Evolutionary conservation across 176 grass and related monocot genomes (phyloP).

Genomic region (Triticum dicoccoides): DNA sequence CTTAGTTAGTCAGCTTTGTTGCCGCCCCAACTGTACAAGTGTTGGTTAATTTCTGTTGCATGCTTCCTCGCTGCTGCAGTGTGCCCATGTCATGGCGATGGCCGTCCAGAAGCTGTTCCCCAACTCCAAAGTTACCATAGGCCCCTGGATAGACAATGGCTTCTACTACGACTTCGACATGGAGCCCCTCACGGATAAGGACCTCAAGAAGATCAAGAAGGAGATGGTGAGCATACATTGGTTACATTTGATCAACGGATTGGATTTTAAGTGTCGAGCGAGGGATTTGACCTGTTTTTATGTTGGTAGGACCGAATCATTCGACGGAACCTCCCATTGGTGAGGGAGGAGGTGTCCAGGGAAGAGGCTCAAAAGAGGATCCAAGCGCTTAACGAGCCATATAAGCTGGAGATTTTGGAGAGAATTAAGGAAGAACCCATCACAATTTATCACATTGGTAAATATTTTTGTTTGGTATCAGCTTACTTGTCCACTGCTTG

Average conservation of each 20-base stretch:
- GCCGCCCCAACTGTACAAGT: background rate
- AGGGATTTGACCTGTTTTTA: slow-evolving; percentile 47
- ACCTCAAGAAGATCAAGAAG: slow-evolving; percentile 96
- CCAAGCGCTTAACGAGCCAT: slow-evolving; percentile 72
- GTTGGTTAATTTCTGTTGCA: background rate
- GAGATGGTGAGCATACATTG: slow-evolving; percentile 72
- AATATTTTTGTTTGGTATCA: background rate
- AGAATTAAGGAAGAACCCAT: slow-evolving; percentile 91
- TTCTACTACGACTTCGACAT: slow-evolving; percentile 99
- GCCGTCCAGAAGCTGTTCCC: slow-evolving; percentile 97
- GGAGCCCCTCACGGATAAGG: slow-evolving; percentile 84
- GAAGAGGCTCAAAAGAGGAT: slow-evolving; percentile 95
- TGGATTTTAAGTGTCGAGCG: background rate
- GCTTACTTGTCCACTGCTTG: background rate
- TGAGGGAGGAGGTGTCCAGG: slow-evolving; percentile 82
- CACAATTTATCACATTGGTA: slow-evolving; percentile 97
- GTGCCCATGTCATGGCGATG: slow-evolving; percentile 99
- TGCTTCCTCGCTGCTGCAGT: slow-evolving; percentile 37
- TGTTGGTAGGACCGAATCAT: slow-evolving; percentile 86
- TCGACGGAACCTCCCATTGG: slow-evolving; percentile 64
- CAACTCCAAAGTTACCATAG: slow-evolving; percentile 86
- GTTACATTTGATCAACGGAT: background rate
- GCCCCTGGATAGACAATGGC: slow-evolving; percentile 96
- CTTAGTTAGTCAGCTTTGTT: background rate
- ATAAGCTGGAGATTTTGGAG: slow-evolving; percentile 92